Percentiles rank a stretch among this genome's conserved stretches.
phyloP scores from a whole-genome alignment of 306 rosid genomes.

The Vigna angularis region DNA sequence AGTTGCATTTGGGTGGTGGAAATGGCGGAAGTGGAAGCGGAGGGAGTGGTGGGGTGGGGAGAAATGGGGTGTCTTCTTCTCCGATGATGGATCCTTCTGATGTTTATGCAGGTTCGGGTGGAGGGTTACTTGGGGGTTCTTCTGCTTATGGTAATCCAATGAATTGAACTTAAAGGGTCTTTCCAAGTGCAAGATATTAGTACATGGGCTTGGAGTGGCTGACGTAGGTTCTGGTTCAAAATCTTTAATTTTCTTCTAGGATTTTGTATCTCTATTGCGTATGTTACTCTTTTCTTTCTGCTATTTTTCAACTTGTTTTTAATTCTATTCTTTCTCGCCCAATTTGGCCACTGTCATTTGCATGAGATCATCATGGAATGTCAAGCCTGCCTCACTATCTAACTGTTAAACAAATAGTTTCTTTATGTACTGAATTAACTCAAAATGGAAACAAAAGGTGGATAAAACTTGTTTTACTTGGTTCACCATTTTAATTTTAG shows the following conservation, averaged over 20 bases:
- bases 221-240: neutral
- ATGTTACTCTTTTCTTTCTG: constrained; percentile 38
- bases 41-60: constrained; percentile 40
- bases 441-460: constrained; percentile 44
- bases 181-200: constrained; percentile 46
- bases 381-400: constrained; percentile 37
- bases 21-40: constrained; percentile 39
- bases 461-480: constrained; percentile 27
- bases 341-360: constrained; percentile 37
- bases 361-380: constrained; percentile 47
- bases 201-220: constrained; percentile 47
- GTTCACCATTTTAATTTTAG: neutral
- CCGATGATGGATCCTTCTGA: constrained; percentile 77
- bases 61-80: constrained; percentile 68
- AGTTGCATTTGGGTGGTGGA: constrained; percentile 74
- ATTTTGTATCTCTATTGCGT: constrained; percentile 48
- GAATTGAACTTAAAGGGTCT: constrained; percentile 45
- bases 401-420: constrained; percentile 38
- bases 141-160: constrained; percentile 83
- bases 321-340: constrained; percentile 32
- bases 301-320: constrained; percentile 28
- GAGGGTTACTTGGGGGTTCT: constrained; percentile 76
- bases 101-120: constrained; percentile 64
- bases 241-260: constrained; percentile 36
- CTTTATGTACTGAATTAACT: constrained; percentile 40